Evolutionary conservation across 257 asterid species (phyloP), one percentile per base, ranked within the genome.

Genomic region (Misopates orontium): DNA sequence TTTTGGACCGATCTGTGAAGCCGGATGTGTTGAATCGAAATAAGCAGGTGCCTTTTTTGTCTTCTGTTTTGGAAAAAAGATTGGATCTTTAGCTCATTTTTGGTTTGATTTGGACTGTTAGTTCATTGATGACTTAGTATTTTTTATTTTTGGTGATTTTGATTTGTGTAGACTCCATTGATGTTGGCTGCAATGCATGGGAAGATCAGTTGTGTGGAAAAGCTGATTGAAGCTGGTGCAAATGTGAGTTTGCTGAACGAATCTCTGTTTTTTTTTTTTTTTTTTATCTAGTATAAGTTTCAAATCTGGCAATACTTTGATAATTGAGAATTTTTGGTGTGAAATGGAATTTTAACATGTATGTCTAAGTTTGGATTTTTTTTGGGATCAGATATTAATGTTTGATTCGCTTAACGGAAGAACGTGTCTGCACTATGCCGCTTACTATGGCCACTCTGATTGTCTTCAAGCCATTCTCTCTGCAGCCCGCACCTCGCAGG

Each of bases 171-270:
- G 99, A 94, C 97, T 72, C 97, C 99, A 60, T 73, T 94, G 84
- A 94, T 94, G 99, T 71, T 94, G 80, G 99, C 99, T 66, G 92
- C 99, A 77, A 88, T 94, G 97, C 96, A 94, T 59, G 99, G 99
- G 62, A 94, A 88, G 87, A 77, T 88, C 84, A 70, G 83, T 10
- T 88, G 97, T 75, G 90, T 90, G 71, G 67, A 76, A 74, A 88
- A 82, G 83, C 91, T 94, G 41, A 94, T 90, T 42, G 90, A 85
- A 78, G 89, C 95, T 16, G 99, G 99, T 68, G 96, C 97, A 24
- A 88, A 90, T 80, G 99, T 90, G 76, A 72, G 92, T 52, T 15
- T 45, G 54, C n/a, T 51, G 8, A 28, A 13, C 59, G 49, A 57
- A 63, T 57, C 57, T 49, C 52, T 16, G n/a, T n/a, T n/a, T n/a